Conservation (phyloP, 2,329 filamentous ascomycete species). For the Parascedosporium putredinis region DNA sequence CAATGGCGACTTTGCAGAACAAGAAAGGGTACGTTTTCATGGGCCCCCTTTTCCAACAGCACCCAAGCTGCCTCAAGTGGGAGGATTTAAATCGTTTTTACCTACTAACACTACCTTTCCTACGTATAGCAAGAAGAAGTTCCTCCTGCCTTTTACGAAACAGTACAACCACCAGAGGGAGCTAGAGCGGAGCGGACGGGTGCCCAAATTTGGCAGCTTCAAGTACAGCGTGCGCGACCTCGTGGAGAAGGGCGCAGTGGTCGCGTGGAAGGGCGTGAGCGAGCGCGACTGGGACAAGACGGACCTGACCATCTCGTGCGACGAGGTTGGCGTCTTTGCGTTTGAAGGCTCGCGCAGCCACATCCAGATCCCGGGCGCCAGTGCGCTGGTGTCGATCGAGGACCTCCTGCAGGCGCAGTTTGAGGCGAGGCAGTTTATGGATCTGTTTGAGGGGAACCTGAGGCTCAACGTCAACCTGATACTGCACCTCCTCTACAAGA, state of each 20-base stretch:
- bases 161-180: slow-evolving; percentile 98
- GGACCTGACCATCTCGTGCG: slow-evolving; percentile 87
- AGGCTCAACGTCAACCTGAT: slow-evolving; percentile 93
- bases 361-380: slow-evolving; percentile 93
- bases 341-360: slow-evolving; percentile 84
- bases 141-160: slow-evolving; percentile 92
- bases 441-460: slow-evolving; percentile 75
- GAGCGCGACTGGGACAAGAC: slow-evolving; percentile 83
- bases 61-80: no score
- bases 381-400: slow-evolving; percentile 79
- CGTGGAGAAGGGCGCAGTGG: slow-evolving; percentile 85
- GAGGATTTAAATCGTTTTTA: no score
- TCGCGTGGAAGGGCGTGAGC: slow-evolving; percentile 76
- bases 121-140: slow-evolving; percentile 64
- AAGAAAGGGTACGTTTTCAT: slow-evolving; percentile 83
- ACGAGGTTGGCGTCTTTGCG: slow-evolving; percentile 87
- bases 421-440: slow-evolving; percentile 93
- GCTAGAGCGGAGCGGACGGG: slow-evolving; percentile 80
- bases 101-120: not conserved
- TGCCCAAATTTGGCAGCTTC: slow-evolving; percentile 95
- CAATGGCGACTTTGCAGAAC: slow-evolving; percentile 92
- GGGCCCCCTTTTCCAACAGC: no score
- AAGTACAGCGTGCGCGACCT: slow-evolving; percentile 90
- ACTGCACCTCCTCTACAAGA: slow-evolving; percentile 95
- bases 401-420: slow-evolving; percentile 94